Percentiles rank a stretch among this genome's conserved stretches.
Evolutionary conservation across 1,139 yeast species (phyloP).

Genomic region (Yamadazyma diddensiae): DNA sequence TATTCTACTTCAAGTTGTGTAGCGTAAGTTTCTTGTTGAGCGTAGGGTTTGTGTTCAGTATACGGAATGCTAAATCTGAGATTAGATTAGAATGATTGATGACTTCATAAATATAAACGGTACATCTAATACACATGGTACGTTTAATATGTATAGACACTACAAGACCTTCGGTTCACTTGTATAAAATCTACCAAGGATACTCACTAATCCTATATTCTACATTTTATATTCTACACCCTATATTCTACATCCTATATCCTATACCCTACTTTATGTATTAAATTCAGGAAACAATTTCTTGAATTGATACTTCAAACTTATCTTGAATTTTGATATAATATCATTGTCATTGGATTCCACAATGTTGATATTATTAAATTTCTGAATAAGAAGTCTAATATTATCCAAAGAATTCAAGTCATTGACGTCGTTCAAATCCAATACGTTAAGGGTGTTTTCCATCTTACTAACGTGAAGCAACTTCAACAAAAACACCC

Average conservation of each 20-base stretch:
- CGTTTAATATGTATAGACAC: too few relatives aligned
- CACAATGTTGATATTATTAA: constrained; percentile 30
- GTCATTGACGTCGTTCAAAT: constrained; percentile 10
- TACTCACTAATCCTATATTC: not conserved
- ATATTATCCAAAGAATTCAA: constrained; percentile 16
- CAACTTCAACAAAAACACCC: constrained; percentile 39
- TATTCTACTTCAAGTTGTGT: constrained; percentile 34
- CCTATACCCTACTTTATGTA: too few relatives aligned
- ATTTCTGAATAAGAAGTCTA: constrained; percentile 26
- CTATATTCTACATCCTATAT: too few relatives aligned
- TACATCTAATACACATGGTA: too few relatives aligned
- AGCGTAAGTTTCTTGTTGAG: constrained; percentile 30
- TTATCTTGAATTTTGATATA: constrained; percentile 26
- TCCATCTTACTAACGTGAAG: constrained; percentile 11
- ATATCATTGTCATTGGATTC: constrained; percentile 27
- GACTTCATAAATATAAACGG: not conserved
- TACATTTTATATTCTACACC: too few relatives aligned
- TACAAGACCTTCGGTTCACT: too few relatives aligned
- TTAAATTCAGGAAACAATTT: constrained; percentile 8
- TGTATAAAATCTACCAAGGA: too few relatives aligned
- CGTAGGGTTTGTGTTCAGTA: constrained; percentile 12
- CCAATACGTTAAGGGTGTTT: constrained; percentile 6
- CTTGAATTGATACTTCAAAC: constrained; percentile 19
- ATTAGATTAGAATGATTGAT: too few relatives aligned
- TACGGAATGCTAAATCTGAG: constrained; percentile 5